Evolutionary conservation across 192 early-diverging fungal species (phyloP), one percentile per base, ranked within the genome.

Genomic region (Mortierella hygrophila): DNA sequence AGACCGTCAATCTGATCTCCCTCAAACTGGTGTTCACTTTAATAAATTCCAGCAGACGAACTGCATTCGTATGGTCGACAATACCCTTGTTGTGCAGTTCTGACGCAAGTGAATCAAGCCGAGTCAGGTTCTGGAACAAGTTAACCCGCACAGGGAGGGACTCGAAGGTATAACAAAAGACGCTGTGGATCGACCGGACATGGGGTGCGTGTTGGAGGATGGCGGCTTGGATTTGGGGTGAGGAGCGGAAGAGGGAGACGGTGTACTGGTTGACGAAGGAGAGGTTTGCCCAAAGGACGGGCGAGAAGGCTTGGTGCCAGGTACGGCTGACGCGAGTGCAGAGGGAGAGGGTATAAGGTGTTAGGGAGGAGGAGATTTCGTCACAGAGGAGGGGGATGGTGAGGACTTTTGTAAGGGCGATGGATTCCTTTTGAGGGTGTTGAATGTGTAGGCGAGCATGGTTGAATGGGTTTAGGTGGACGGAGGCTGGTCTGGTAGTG

Each of bases 31-130:
- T 60, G 72, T 85, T 85, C 57, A 70, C 40, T 70, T 70, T 73
- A 41, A 85, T 57, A 70, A 85, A 85, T 21, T 40, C 44, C 13
- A 85, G 38, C 7, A 85, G 69, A 23, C 55, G 68, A 9, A 42
- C 37, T 2, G 83, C 75, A 49, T 79, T 85, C 15, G 83, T 85
- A 9, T 76, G 44, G 37, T 85, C 78, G 29, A 85, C 83, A 32
- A 85, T 85, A 18, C 83, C 83, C 54, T 79, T 85, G 75, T 80
- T 78, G 78, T 76, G 83, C 5, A 80, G 57, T 44, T 85, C 83
- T 10, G 83, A 85, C 5, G 78, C 83, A 68, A 85, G 74, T 1
- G 74, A 70, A 8, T 71, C 68, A 44, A 85, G 74, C n/a, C 35
- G 20, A 11, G 29, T 21, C 35, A 85, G 70, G 41, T 73, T 80